A percentile compares a stretch with the other conserved stretches of the same genome.
Evolutionary conservation across 352 stramenopile species (phyloP).

Genomic region (Phytophthora palmivora): DNA sequence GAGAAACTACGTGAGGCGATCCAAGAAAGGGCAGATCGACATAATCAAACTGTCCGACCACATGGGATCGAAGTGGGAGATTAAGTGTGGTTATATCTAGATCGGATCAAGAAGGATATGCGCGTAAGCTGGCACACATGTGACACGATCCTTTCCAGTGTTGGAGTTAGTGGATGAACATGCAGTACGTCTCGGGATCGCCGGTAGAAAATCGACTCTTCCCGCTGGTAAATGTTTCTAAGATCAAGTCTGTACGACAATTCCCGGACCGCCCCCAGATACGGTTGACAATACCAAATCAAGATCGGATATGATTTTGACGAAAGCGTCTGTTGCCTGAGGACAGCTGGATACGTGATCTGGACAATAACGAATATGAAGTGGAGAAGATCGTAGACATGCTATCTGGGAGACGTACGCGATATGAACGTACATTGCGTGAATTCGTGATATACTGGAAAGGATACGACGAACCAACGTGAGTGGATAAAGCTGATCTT

Average conservation of each 20-base stretch:
- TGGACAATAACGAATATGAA: constrained; percentile 3
- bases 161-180: constrained; percentile 20
- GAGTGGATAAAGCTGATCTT: constrained; percentile 14
- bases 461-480: constrained; percentile 9
- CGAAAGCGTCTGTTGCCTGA: constrained; percentile 14
- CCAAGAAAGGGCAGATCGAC: neutral
- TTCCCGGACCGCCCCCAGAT: neutral
- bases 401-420: neutral
- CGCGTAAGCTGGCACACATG: constrained; percentile 20
- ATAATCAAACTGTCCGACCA: neutral
- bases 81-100: constrained; percentile 9
- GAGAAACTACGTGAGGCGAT: neutral
- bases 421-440: neutral
- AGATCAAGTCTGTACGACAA: constrained; percentile 14
- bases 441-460: constrained; percentile 24
- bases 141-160: neutral
- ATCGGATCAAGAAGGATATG: constrained; percentile 14
- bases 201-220: constrained; percentile 13
- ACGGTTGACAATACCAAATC: neutral
- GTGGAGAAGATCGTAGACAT: constrained; percentile 14
- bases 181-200: constrained; percentile 7
- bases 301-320: constrained; percentile 39
- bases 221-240: constrained; percentile 29
- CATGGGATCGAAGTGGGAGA: neutral
- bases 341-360: constrained; percentile 15